Conservation (phyloP, 768 basidiomycete species). For the Candolleomyces eurysporus region DNA sequence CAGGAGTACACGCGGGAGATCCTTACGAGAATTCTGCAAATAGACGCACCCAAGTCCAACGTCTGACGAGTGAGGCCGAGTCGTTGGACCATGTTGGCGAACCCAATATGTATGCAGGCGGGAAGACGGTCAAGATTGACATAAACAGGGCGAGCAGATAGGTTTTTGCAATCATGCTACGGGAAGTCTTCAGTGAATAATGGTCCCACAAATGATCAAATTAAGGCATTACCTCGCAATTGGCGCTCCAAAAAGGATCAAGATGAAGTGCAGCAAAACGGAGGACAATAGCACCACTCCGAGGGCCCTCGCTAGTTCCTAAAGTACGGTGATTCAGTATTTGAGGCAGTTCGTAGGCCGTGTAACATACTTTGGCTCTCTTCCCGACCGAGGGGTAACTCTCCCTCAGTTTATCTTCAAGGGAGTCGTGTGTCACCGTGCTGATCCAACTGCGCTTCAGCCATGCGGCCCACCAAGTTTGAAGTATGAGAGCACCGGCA, state of each 20-base stretch:
- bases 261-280: conserved; percentile 41
- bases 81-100: conserved; percentile 45
- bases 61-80: conserved; percentile 46
- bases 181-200: conserved; percentile 1
- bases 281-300: conserved; percentile 51
- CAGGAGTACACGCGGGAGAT: not conserved
- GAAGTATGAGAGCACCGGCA: conserved; percentile 50
- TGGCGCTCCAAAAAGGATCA: conserved; percentile 78
- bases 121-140: conserved; percentile 60
- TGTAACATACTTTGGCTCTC: conserved; percentile 36
- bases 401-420: conserved; percentile 42
- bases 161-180: conserved; percentile 45
- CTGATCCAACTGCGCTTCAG: conserved; percentile 58
- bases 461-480: conserved; percentile 74
- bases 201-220: not conserved
- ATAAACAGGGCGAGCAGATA: conserved; percentile 68
- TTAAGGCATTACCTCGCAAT: conserved; percentile 44
- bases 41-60: conserved; percentile 72
- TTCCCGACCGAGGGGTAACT: conserved; percentile 35
- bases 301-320: conserved; percentile 55
- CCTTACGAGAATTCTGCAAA: conserved; percentile 84
- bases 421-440: conserved; percentile 35
- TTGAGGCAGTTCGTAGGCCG: not conserved
- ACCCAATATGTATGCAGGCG: conserved; percentile 71
- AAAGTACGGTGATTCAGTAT: conserved; percentile 4